A percentile compares a stretch with the other conserved stretches of the same genome.
phyloP scores from a whole-genome alignment of 2,329 filamentous ascomycete genomes.

The Cladorrhinum sp. region DNA sequence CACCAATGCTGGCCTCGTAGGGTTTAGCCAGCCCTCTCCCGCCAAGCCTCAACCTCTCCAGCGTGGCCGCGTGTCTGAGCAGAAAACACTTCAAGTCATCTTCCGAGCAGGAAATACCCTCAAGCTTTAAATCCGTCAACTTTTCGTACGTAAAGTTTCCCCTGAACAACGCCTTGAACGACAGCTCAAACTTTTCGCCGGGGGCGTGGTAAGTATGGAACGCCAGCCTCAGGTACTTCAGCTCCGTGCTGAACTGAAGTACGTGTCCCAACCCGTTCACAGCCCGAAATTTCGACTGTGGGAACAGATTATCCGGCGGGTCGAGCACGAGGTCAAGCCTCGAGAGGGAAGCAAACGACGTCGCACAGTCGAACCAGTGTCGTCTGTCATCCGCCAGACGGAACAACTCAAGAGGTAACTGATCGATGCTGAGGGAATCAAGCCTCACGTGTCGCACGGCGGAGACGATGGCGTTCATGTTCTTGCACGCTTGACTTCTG shows the following conservation, averaged over 20 bases:
- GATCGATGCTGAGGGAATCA: slow-evolving; percentile 40
- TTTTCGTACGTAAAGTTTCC: slow-evolving; percentile 36
- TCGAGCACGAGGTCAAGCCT: slow-evolving; percentile 42
- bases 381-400: slow-evolving; percentile 36
- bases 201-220: slow-evolving; percentile 41
- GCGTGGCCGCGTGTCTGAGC: slow-evolving; percentile 37
- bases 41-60: slow-evolving; percentile 44
- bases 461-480: slow-evolving; percentile 39
- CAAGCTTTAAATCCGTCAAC: slow-evolving; percentile 42
- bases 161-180: slow-evolving; percentile 39
- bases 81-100: slow-evolving; percentile 44
- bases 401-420: slow-evolving; percentile 44
- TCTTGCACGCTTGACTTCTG: slow-evolving; percentile 37
- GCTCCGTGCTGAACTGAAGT: slow-evolving; percentile 37
- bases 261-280: slow-evolving; percentile 44
- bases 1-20: slow-evolving; percentile 40
- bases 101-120: slow-evolving; percentile 44
- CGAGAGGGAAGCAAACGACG: slow-evolving; percentile 40
- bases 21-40: slow-evolving; percentile 41
- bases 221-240: slow-evolving; percentile 40
- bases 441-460: slow-evolving; percentile 38
- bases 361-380: slow-evolving; percentile 42
- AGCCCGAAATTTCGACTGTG: slow-evolving; percentile 38
- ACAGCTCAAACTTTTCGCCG: slow-evolving; percentile 41
- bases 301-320: slow-evolving; percentile 37